These are phyloP conservation scores for Zygosaccharomyces rouxii DNA, from an alignment of 805 yeast species.

Conservation along the genomic window DNA sequence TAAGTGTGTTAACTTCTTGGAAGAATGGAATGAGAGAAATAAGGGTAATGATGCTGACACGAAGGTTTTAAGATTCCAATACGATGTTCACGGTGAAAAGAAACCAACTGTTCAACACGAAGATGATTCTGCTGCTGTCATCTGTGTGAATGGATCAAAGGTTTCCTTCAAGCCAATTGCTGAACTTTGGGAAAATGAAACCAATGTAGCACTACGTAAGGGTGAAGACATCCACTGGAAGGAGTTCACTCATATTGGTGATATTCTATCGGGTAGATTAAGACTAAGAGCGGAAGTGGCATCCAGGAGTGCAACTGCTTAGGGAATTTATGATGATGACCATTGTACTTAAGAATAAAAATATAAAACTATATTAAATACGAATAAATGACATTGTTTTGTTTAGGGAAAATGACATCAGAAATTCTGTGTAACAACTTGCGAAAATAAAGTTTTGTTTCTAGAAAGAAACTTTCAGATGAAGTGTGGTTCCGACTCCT, in stretches of 20 bases:
- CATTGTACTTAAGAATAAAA: conserved; percentile 6
- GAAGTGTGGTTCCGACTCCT: not conserved
- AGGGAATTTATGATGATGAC: conserved; percentile 13
- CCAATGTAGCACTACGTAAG: conserved; percentile 59
- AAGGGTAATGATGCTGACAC: conserved; percentile 29
- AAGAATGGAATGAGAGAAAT: conserved; percentile 47
- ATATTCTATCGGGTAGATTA: conserved; percentile 68
- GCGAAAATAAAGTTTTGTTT: no score
- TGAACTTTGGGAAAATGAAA: conserved; percentile 54
- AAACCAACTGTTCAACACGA: conserved; percentile 42
- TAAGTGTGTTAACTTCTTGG: conserved; percentile 84
- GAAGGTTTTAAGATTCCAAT: conserved; percentile 49
- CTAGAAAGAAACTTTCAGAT: not conserved
- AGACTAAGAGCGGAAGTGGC: conserved; percentile 43
- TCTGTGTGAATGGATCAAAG: conserved; percentile 66
- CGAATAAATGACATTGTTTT: conserved; percentile 6
- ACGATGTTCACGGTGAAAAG: conserved; percentile 44
- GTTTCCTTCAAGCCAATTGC: conserved; percentile 55
- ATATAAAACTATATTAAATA: not conserved
- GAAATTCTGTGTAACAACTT: no score
- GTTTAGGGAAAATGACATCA: not conserved
- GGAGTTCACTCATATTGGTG: conserved; percentile 52
- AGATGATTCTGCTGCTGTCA: conserved; percentile 50
- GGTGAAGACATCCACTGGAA: conserved; percentile 69
- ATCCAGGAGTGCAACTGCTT: conserved; percentile 5